Evolutionary conservation across 208 protist species (phyloP).

Genomic region (Leishmania martiniquensis): DNA sequence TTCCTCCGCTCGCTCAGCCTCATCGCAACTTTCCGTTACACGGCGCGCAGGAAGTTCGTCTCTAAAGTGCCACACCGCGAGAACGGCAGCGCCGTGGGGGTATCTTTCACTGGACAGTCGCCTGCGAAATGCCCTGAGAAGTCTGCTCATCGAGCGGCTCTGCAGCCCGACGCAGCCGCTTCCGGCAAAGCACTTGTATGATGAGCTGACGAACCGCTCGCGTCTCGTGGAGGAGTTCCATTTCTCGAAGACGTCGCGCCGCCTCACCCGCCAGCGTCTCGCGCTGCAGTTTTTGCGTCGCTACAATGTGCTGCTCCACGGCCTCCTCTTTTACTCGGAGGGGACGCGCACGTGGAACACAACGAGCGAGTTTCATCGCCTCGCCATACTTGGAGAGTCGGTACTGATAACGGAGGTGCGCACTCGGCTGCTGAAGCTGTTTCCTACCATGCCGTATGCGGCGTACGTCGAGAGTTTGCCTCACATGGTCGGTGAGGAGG

Average conservation of each 20-base stretch:
- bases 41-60: neutral
- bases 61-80: neutral
- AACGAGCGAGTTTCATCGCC: slow-evolving; percentile 72
- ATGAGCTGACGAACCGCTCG: slow-evolving; percentile 55
- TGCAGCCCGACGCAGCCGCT: slow-evolving; percentile 60
- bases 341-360: slow-evolving; percentile 73
- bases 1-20: neutral
- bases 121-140: neutral
- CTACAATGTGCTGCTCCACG: slow-evolving; percentile 90
- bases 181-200: slow-evolving; percentile 56
- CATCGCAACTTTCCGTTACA: neutral
- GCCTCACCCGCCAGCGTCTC: slow-evolving; percentile 46
- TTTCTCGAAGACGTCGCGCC: slow-evolving; percentile 48
- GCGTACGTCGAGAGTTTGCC: slow-evolving; percentile 29
- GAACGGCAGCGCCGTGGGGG: neutral
- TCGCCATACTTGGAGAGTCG: slow-evolving; percentile 71
- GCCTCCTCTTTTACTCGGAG: slow-evolving; percentile 76
- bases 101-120: neutral
- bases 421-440: slow-evolving; percentile 62
- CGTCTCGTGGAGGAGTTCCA: slow-evolving; percentile 79
- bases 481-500: slow-evolving; percentile 35
- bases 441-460: slow-evolving; percentile 51
- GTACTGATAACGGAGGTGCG: slow-evolving; percentile 61
- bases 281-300: slow-evolving; percentile 76
- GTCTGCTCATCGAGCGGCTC: slow-evolving; percentile 51